These are phyloP conservation scores for Papilionanthe hybrid DNA, from an alignment of 116 monocot species.

Conservation along the genomic window DNA sequence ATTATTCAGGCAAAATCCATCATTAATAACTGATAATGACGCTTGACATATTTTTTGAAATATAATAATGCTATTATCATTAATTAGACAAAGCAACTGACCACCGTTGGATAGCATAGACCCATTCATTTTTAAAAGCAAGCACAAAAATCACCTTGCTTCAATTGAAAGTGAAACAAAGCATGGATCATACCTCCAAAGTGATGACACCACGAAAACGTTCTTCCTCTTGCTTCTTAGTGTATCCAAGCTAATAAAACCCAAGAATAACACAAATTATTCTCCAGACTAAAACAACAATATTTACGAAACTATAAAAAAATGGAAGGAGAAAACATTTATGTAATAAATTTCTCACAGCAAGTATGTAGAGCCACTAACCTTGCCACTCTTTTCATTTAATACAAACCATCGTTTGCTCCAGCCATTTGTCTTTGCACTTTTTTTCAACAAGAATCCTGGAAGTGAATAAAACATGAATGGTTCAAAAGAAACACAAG, in stretches of 20 bases:
- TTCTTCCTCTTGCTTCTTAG: slow-evolving; percentile 89
- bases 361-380: slow-evolving; percentile 14
- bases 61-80: background rate
- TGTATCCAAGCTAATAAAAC: slow-evolving; percentile 78
- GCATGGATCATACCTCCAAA: slow-evolving; percentile 54
- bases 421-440: slow-evolving; percentile 86
- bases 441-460: slow-evolving; percentile 87
- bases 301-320: background rate
- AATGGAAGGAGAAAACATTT: background rate
- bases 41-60: background rate
- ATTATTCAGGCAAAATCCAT: background rate
- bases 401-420: slow-evolving; percentile 95
- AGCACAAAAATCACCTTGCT: background rate
- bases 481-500: background rate
- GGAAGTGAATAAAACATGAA: slow-evolving; percentile 10
- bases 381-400: slow-evolving; percentile 97
- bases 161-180: background rate
- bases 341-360: background rate
- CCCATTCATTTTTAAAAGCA: background rate
- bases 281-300: slow-evolving; percentile 2
- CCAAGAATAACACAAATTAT: background rate
- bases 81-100: background rate
- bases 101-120: background rate
- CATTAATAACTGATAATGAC: background rate
- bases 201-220: slow-evolving; percentile 92